phyloP scores from a whole-genome alignment of 805 yeast species.

The Candida saitoana region DNA sequence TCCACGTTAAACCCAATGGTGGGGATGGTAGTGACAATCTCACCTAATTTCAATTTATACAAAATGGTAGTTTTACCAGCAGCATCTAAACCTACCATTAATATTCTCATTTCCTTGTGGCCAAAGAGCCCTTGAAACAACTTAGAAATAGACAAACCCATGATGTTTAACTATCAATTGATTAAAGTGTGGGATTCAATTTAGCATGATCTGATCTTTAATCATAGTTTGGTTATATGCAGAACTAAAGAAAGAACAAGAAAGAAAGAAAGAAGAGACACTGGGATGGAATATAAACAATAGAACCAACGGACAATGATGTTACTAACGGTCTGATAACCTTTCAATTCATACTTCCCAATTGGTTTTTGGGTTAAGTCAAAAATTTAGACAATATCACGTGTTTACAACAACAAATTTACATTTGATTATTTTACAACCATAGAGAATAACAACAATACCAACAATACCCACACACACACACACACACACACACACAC shows the following conservation, averaged over 20 bases:
- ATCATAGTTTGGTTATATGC: neutral
- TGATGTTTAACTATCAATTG: too few species aligned
- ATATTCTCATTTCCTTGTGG: conserved; percentile 41
- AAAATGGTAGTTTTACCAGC: conserved; percentile 42
- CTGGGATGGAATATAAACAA: too few species aligned
- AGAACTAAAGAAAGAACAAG: neutral
- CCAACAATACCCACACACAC: too few species aligned
- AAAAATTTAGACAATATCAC: too few species aligned
- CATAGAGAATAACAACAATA: neutral
- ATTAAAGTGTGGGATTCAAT: neutral
- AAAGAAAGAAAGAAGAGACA: too few species aligned
- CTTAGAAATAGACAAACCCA: conserved; percentile 40
- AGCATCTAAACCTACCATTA: conserved; percentile 43
- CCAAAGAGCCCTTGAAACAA: conserved; percentile 39
- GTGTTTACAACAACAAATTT: too few species aligned
- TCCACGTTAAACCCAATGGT: conserved; percentile 43
- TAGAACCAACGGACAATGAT: neutral
- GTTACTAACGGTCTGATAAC: too few species aligned
- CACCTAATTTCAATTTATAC: conserved; percentile 41
- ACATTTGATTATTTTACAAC: neutral
- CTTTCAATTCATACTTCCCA: too few species aligned
- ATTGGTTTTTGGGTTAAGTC: too few species aligned
- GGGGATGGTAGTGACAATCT: conserved; percentile 41
- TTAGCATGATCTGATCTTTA: neutral
- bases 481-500: too few species aligned